phyloP scores from a whole-genome alignment of 2,329 filamentous ascomycete genomes.

The Diplodia scrobiculata region DNA sequence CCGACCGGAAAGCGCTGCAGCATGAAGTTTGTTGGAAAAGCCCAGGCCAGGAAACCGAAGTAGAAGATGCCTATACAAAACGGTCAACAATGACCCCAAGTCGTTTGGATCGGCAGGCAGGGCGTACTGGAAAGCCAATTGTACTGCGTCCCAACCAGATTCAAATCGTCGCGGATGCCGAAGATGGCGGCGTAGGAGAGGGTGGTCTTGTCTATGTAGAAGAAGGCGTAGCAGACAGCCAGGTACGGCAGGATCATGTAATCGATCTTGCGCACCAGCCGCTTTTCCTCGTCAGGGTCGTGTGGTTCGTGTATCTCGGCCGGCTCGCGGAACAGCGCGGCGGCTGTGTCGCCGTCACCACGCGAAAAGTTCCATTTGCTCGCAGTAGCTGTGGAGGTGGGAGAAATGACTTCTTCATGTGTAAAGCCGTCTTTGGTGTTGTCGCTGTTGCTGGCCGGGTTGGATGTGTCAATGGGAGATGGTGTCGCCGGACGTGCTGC shows the following conservation, averaged over 20 bases:
- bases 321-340: constrained; percentile 54
- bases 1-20: constrained; percentile 54
- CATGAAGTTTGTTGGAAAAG: constrained; percentile 56
- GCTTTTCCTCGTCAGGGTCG: constrained; percentile 52
- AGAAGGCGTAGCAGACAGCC: constrained; percentile 58
- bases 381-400: not conserved
- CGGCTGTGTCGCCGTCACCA: constrained; percentile 54
- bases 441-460: not conserved
- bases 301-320: constrained; percentile 51
- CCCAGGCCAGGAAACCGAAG: constrained; percentile 59
- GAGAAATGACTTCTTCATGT: constrained; percentile 6
- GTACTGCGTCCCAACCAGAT: constrained; percentile 61
- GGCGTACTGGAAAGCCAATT: constrained; percentile 53
- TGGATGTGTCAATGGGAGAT: not conserved
- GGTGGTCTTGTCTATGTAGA: constrained; percentile 45
- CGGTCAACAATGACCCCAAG: not conserved
- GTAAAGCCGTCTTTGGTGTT: not conserved
- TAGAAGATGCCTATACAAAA: constrained; percentile 51
- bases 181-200: constrained; percentile 67
- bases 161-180: constrained; percentile 61
- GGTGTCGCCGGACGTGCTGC: not conserved
- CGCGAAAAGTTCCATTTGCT: constrained; percentile 36
- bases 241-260: constrained; percentile 61
- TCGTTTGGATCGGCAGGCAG: not conserved
- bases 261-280: constrained; percentile 59